Evolutionary conservation across 495 filamentous ascomycete genomes (phyloP).

Genomic region (Terfezia claveryi): DNA sequence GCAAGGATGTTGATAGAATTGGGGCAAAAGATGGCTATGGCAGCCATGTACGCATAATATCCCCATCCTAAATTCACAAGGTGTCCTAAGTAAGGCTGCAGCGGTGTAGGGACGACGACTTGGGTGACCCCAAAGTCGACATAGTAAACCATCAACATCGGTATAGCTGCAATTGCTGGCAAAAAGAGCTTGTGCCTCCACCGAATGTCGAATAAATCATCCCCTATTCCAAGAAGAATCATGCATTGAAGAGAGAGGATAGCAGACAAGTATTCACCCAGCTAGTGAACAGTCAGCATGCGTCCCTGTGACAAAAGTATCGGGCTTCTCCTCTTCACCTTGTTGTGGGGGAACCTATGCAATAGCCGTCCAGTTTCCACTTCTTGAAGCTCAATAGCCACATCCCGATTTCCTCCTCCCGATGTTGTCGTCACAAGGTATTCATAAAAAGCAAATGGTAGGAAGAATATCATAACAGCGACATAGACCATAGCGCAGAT

Average conservation of each 20-base stretch:
- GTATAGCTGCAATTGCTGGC: constrained; percentile 79
- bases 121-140: constrained; percentile 94
- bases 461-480: constrained; percentile 65
- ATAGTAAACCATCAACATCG: constrained; percentile 90
- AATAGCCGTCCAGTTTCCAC: constrained; percentile 28
- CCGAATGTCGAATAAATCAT: constrained; percentile 93
- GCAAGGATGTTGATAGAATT: constrained; percentile 98
- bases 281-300: constrained; percentile 26
- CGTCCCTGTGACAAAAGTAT: not conserved
- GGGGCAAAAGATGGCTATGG: constrained; percentile 82
- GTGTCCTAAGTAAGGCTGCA: constrained; percentile 65
- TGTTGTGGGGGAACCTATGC: constrained; percentile 83
- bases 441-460: constrained; percentile 93
- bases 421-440: constrained; percentile 93
- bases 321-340: constrained; percentile 29
- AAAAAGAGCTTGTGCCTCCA: constrained; percentile 99
- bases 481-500: constrained; percentile 86
- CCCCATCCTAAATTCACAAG: constrained; percentile 69
- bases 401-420: constrained; percentile 76
- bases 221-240: constrained; percentile 73
- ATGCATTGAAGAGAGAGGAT: constrained; percentile 77
- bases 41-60: constrained; percentile 94
- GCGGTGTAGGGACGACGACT: constrained; percentile 65
- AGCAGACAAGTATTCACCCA: constrained; percentile 86
- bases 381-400: constrained; percentile 32